Evolutionary conservation across 139 green algal species (phyloP).

Genomic region (Trebouxia sp.): DNA sequence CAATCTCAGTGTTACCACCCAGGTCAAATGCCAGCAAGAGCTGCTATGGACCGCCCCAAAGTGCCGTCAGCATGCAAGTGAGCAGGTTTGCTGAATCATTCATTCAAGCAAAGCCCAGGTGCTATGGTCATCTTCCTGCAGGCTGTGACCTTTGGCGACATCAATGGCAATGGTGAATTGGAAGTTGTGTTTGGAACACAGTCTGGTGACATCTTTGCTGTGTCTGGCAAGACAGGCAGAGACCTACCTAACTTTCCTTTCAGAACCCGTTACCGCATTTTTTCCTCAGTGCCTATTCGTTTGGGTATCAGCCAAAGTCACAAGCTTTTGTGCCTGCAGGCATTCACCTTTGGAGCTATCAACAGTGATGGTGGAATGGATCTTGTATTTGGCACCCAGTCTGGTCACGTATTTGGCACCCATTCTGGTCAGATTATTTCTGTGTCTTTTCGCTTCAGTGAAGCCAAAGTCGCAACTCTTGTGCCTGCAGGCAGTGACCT

Average conservation of each 20-base stretch:
- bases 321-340: slow-evolving; percentile 33
- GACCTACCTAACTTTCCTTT: slow-evolving; percentile 79
- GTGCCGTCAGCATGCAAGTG: too few relatives aligned
- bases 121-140: too few relatives aligned
- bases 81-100: too few relatives aligned
- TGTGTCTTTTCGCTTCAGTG: too few relatives aligned
- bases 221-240: slow-evolving; percentile 63
- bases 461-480: too few relatives aligned
- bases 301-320: too few relatives aligned
- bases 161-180: slow-evolving; percentile 80
- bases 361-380: slow-evolving; percentile 84
- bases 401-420: slow-evolving; percentile 81
- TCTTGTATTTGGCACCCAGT: slow-evolving; percentile 73
- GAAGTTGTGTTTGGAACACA: slow-evolving; percentile 80
- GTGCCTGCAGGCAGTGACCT: too few relatives aligned
- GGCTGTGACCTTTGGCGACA: slow-evolving; percentile 66
- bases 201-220: slow-evolving; percentile 76
- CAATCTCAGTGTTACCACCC: too few relatives aligned
- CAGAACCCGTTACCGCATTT: slow-evolving; percentile 43
- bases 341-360: slow-evolving; percentile 69
- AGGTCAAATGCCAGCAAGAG: too few relatives aligned
- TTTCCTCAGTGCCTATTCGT: slow-evolving; percentile 60
- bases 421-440: too few relatives aligned
- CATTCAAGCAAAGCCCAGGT: too few relatives aligned
- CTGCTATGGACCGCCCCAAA: too few relatives aligned